Base-by-base conservation (phyloP, 805 yeast species). In the Kodamaea nitidulidarum region DNA sequence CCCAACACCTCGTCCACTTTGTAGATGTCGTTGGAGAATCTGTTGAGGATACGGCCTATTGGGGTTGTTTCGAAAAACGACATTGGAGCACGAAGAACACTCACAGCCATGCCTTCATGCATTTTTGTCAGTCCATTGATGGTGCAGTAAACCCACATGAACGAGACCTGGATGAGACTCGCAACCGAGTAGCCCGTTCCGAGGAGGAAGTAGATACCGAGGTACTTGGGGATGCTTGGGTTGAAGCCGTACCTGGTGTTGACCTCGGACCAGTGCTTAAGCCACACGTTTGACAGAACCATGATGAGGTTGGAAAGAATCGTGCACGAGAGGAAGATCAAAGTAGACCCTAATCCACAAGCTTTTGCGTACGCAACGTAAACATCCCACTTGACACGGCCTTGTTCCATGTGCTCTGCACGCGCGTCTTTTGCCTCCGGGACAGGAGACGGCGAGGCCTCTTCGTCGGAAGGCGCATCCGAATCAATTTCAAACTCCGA, bases 241-340 rank as follows among this genome's bases (percentile, higher is more conserved):
- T 91, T 91, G 41, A 63, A 64, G 17, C 88, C 91, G 27, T 63
- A 56, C 32, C 60, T 64, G 3, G 90, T 73, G 56, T 91, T 93
- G 15, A 84, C 77, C 58, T 93, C 99, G 9, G 98, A 86, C 98
- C 98, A 93, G 60, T 87, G 87, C 60, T 93, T 93, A 53, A 93
- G 76, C 99, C 99, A 93, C 39, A 91, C 76, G 56, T 82, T 88
- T 26, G 88, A 80, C 32, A 66, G 65, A 36, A 87, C 91, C 41
- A 80, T 73, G 36, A 80, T 54, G 8, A 72, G 56, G 74, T 78
- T 83, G 0, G 86, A 72, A 4, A 73, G 34, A n/a, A 83, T 54
- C 45, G 84, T 71, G 46, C 78, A 70, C 0, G 56, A 38, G 36
- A 88, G 48, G 55, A 81, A 82, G 2, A 83, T 50, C 0, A 69